Evolutionary conservation across 2,329 filamentous ascomycete genomes (phyloP), one percentile per base, ranked within the genome.

Genomic region (Cytospora chrysosperma): DNA sequence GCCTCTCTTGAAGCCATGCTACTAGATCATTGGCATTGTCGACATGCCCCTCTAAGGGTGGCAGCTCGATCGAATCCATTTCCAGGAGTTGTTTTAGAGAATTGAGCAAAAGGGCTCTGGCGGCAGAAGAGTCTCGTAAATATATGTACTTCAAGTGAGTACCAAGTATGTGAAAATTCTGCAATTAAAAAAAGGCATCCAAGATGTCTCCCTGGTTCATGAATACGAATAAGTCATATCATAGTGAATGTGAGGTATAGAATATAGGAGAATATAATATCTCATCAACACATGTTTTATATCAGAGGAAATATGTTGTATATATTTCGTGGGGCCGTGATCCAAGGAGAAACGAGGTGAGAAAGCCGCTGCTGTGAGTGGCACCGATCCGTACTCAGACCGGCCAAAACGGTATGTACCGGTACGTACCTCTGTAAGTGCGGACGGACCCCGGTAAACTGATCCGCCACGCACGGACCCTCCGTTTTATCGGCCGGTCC

Each of bases 21-120:
- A 70, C 67, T 19, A 72, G 49, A 34, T 67, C 63, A 54, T 71
- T 72, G 19, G 70, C 70, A 49, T 70, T 73, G 49, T 63, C 65
- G n/a, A 65, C 47, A 10, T 69, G 37, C n/a, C 68, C 67, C 34
- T 69, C 69, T 9, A 72, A 49, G 21, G 64, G 53, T 2, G 71
- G 70, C 4, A 67, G 59, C n/a, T 50, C 43, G 34, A 53, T n/a
- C 1, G 17, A 13, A 4, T 47, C 56, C 67, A 68, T 70, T 28
- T 24, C 62, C 30, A n/a, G 19, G 13, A 17, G 15, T 52, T 17
- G 26, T 34, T 53, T 19, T 4, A 43, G 28, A 32, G 17, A 28
- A 40, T 34, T 47, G n/a, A 12, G 24, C n/a, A 19, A 47, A n/a
- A 12, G 32, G 27, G 7, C 24, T 26, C 43, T 21, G 3, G 7